Conservation (phyloP, 305 asterid species). For the Stenogyne calaminthoides region DNA sequence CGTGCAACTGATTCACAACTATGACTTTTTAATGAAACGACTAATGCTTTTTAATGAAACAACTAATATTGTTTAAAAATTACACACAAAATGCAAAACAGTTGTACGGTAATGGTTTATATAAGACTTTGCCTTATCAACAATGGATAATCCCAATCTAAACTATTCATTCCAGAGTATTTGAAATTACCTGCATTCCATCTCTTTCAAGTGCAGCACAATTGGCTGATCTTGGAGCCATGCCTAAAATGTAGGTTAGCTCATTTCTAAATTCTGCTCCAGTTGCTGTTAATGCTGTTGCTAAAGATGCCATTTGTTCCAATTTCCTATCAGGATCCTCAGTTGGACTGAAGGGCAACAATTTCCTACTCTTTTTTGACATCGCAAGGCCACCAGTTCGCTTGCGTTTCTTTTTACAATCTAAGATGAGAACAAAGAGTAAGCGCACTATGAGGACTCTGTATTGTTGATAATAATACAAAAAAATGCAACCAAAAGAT, state of each 20-base stretch:
- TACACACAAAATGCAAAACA: too few species aligned
- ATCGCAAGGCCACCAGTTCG: constrained; percentile 44
- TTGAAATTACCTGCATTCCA: constrained; percentile 80
- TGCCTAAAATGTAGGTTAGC: constrained; percentile 65
- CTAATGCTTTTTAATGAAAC: too few species aligned
- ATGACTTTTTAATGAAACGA: too few species aligned
- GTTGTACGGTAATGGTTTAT: too few species aligned
- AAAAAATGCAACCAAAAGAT: neutral
- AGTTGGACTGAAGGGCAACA: constrained; percentile 68
- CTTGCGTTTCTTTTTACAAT: constrained; percentile 57
- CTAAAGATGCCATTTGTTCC: constrained; percentile 92
- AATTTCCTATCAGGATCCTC: constrained; percentile 66
- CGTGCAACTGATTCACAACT: too few species aligned
- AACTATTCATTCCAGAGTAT: neutral
- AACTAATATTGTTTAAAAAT: too few species aligned
- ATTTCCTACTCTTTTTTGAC: constrained; percentile 71
- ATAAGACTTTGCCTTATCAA: neutral
- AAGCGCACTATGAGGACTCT: constrained; percentile 9
- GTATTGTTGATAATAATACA: neutral
- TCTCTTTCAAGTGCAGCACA: constrained; percentile 63
- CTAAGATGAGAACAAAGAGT: constrained; percentile 36
- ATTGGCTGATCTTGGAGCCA: constrained; percentile 88
- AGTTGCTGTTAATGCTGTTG: constrained; percentile 73
- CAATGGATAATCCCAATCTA: neutral
- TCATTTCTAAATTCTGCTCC: constrained; percentile 70